These are phyloP conservation scores for Cymbopogon flexuosus DNA, from an alignment of 202 grass and related monocot genomes.

Conservation along the genomic window DNA sequence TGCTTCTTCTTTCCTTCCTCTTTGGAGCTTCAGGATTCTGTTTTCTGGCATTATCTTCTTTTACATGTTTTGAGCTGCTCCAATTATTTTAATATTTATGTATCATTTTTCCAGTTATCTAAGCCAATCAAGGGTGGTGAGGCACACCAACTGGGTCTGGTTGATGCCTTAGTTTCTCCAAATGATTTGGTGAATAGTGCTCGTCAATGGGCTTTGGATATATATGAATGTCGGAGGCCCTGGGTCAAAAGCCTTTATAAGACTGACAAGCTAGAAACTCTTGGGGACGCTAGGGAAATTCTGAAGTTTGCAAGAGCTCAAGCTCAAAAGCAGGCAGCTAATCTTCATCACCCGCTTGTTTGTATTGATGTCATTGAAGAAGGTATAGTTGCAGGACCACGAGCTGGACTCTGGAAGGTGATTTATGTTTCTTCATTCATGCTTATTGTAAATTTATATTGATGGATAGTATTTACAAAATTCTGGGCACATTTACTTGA, in stretches of 20 bases:
- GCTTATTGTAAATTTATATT: neutral
- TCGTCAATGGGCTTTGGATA: slow-evolving; percentile 71
- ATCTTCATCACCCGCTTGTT: slow-evolving; percentile 61
- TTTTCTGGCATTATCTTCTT: neutral
- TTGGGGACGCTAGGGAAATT: slow-evolving; percentile 71
- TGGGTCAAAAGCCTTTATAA: slow-evolving; percentile 83
- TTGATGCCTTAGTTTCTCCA: slow-evolving; percentile 71
- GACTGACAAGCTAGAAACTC: slow-evolving; percentile 66
- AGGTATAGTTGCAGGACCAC: slow-evolving; percentile 64
- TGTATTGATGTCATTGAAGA: slow-evolving; percentile 93
- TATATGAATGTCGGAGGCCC: slow-evolving; percentile 58
- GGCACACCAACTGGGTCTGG: slow-evolving; percentile 59
- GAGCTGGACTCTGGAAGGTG: slow-evolving; percentile 79
- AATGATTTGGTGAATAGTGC: slow-evolving; percentile 67
- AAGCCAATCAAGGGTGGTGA: slow-evolving; percentile 77
- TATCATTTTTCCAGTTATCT: slow-evolving; percentile 48
- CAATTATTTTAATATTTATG: neutral
- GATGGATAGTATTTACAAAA: neutral
- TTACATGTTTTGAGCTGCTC: neutral
- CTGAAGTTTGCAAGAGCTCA: slow-evolving; percentile 80
- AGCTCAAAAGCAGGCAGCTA: slow-evolving; percentile 62
- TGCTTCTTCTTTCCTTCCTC: neutral
- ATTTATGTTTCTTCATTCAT: neutral
- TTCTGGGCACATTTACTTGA: slow-evolving; percentile 20
- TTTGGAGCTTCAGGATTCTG: neutral